Base-by-base conservation (phyloP, 345 rosid species). In the Gossypium anomalum region DNA sequence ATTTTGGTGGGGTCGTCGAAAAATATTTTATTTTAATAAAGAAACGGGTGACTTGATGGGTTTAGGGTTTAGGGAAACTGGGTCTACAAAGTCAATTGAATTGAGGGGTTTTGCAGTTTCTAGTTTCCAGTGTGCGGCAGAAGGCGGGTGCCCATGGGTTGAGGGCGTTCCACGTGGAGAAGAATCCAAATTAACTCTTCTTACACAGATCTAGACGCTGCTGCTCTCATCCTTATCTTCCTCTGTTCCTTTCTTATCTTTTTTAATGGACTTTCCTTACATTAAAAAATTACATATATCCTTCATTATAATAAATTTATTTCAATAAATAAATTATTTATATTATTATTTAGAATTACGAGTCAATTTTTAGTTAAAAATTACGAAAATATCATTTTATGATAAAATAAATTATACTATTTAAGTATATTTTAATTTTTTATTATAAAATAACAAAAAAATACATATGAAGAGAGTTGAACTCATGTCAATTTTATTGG, bases 181-280 rank as follows among this genome's bases (percentile, higher is more conserved):
- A 25, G 12, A 11, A 1, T 55, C n/a, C 34, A 48, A 27, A 17
- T 44, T 2, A 38, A 41, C 20, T 64, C 1, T n/a, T 0, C 15
- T 64, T 41, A 19, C 49, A 64, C 10, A 16, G 16, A 16, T 56
- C n/a, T 20, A 7, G 23, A 70, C 20, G 2, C 13, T 3, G 16
- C 19, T 15, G 12, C 20, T 34, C 45, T 61, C 80, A 23, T 66
- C 73, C 73, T 66, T 72, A 78, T 78, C 80, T 38, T 27, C 6
- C 57, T 19, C 72, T 2, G 16, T 10, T 13, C 16, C n/a, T 5
- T 9, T 11, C 49, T 11, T 34, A 34, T 34, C 1, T 34, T 34
- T 5, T 1, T 34, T 34, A 34, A 34, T 34, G 41, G 41, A 34
- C 41, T 34, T 34, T 34, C 7, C 41, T 34, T 5, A 34, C 41